Base-by-base conservation (phyloP, 768 basidiomycete genomes). In the Amanita pallidorosea region DNA sequence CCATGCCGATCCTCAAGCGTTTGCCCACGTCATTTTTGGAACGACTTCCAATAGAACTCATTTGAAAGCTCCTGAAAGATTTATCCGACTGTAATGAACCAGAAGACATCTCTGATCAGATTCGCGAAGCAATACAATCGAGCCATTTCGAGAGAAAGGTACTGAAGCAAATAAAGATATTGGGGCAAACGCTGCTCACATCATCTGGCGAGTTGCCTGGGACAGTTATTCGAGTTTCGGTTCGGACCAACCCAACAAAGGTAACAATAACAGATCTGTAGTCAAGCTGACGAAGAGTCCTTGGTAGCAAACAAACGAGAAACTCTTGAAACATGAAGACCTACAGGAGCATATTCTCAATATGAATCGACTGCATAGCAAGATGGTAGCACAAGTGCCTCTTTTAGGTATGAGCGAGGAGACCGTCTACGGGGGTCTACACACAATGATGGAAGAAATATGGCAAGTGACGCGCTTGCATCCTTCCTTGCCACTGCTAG, bases 321-420 rank as follows among this genome's bases (percentile, higher is more conserved):
- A 15, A 34, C 31, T 22, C 17, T 22, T 20, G 8, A 25, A 20
- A 13, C 47, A 49, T 18, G 25, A 29, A 27, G 22, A 37, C 5
- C 23, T 49, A 34, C 47, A 49, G 38, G 20, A 37, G 3, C 25
- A 49, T 27, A 49, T 49, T 13, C 47, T 49, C 38, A 37, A 40
- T 23, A 40, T 49, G 37, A 49, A 15, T 15, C 22, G 22, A n/a
- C 8, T 1, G 7, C 47, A 49, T 29, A 49, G 47, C 35, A 49
- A 40, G 36, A 49, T 13, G 37, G 47, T 49, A 5, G 35, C 47
- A 5, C 22, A 47, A 7, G 45, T 49, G 2, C 15, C 35, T 8
- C 13, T 17, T 5, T 38, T 49, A 12, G 23, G 35, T 20, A 22
- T 49, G 20, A 25, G 36, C 9, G 47, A 49, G n/a, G 36, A 49